These are phyloP conservation scores for Globisporangium recalcitrans DNA, from an alignment of 352 stramenopile species.

Conservation along the genomic window DNA sequence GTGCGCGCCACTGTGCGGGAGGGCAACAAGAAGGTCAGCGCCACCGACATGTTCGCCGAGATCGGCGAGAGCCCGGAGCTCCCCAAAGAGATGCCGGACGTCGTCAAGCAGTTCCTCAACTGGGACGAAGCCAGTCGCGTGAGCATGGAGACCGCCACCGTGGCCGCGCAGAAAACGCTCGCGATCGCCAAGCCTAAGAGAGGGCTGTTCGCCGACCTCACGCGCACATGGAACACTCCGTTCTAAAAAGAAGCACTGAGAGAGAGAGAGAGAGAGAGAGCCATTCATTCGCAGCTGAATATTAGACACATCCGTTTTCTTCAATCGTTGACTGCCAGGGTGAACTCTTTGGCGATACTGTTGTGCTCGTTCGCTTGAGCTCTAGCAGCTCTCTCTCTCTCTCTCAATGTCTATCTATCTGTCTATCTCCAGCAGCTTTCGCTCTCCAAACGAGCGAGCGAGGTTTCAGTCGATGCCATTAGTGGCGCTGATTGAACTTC, in stretches of 20 bases:
- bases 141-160: slow-evolving; percentile 13
- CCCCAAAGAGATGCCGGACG: slow-evolving; percentile 32
- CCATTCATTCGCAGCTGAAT: no score
- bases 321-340: no score
- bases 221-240: slow-evolving; percentile 17
- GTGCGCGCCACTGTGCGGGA: slow-evolving; percentile 33
- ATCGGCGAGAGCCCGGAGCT: slow-evolving; percentile 19
- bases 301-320: no score
- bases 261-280: not conserved
- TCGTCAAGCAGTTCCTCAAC: slow-evolving; percentile 35
- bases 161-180: slow-evolving; percentile 2
- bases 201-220: slow-evolving; percentile 11
- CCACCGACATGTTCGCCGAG: slow-evolving; percentile 25
- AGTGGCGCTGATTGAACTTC: no score
- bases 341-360: no score
- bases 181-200: slow-evolving; percentile 7
- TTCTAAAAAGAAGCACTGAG: slow-evolving; percentile 7
- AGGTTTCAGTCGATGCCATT: no score
- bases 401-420: no score
- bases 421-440: no score
- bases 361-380: no score
- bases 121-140: slow-evolving; percentile 28
- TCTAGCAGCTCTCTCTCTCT: no score
- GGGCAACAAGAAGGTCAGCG: slow-evolving; percentile 16
- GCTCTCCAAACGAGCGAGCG: no score